Percentiles rank a stretch among this genome's conserved stretches.
Evolutionary conservation across 805 yeast species (phyloP).

Genomic region (Tetrapisispora phaffii): DNA sequence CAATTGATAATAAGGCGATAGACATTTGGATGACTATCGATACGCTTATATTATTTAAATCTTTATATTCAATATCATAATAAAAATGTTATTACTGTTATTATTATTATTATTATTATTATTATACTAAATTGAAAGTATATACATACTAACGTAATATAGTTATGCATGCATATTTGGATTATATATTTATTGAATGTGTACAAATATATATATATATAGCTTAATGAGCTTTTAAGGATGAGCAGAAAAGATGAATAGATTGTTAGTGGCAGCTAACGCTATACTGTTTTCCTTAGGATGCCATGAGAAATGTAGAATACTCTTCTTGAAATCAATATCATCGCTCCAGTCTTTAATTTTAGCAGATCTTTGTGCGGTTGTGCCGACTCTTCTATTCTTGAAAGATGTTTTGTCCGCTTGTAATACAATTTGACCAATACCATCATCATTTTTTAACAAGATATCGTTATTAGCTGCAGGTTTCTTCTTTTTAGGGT

Average conservation of each 20-base stretch:
- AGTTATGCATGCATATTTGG: not conserved
- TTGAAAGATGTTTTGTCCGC: slow-evolving; percentile 98
- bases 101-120: not conserved
- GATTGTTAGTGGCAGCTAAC: slow-evolving; percentile 94
- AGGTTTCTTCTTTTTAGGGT: slow-evolving; percentile 1
- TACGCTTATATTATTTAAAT: too few relatives aligned
- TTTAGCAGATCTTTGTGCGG: slow-evolving; percentile 35
- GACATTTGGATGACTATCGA: not conserved
- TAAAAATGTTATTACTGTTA: not conserved
- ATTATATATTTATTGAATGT: not conserved
- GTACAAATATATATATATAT: not conserved
- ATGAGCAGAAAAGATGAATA: slow-evolving; percentile 71
- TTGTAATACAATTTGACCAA: slow-evolving; percentile 68
- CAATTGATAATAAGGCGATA: not conserved
- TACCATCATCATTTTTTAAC: slow-evolving; percentile 9
- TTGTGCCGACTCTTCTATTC: slow-evolving; percentile 32
- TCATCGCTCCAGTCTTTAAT: slow-evolving; percentile 49
- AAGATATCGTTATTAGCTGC: slow-evolving; percentile 5
- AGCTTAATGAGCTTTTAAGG: not conserved
- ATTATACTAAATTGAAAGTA: not conserved
- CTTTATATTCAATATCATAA: not conserved
- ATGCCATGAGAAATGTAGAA: slow-evolving; percentile 96
- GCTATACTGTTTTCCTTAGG: slow-evolving; percentile 95
- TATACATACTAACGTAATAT: not conserved
- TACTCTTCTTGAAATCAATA: slow-evolving; percentile 89